Evolutionary conservation across 2,329 filamentous ascomycete genomes (phyloP).

Genomic region (Aspergillus arachidicola): DNA sequence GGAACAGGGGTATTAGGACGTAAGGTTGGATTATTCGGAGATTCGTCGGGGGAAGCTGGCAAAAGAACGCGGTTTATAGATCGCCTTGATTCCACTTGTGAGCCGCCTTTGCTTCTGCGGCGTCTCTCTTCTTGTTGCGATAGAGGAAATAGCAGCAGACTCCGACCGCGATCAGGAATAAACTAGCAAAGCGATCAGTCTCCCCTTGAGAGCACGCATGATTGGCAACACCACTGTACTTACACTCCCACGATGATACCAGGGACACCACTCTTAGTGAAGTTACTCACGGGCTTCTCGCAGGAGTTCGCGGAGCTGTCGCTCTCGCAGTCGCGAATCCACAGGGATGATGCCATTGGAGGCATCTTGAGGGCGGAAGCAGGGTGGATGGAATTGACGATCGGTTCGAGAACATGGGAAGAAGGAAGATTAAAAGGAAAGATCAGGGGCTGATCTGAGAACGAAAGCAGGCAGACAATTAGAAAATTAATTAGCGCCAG

Average conservation of each 20-base stretch:
- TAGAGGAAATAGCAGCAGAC: slow-evolving; percentile 19
- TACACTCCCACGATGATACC: slow-evolving; percentile 21
- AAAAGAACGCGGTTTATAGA: neutral
- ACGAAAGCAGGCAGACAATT: neutral
- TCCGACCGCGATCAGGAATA: slow-evolving; percentile 14
- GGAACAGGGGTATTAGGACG: neutral
- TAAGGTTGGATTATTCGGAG: neutral
- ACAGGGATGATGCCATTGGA: slow-evolving; percentile 3
- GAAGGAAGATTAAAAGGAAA: slow-evolving; percentile 6
- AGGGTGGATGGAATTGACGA: neutral
- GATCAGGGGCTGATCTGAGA: slow-evolving; percentile 4
- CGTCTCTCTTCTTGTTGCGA: slow-evolving; percentile 20
- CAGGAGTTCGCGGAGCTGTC: neutral
- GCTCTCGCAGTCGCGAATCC: neutral
- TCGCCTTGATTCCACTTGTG: slow-evolving; percentile 15
- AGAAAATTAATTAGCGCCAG: neutral
- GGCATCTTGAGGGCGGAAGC: neutral
- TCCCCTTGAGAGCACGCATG: neutral
- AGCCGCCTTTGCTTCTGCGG: slow-evolving; percentile 13
- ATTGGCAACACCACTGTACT: neutral
- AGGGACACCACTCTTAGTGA: slow-evolving; percentile 21
- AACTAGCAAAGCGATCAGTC: slow-evolving; percentile 6
- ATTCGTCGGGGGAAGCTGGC: neutral
- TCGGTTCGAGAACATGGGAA: slow-evolving; percentile 5
- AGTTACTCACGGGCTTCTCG: slow-evolving; percentile 21